Evolutionary conservation across 371 early-diverging fungal genomes (phyloP), one percentile per base, ranked within the genome.

Genomic region (Lichtheimia ramosa): DNA sequence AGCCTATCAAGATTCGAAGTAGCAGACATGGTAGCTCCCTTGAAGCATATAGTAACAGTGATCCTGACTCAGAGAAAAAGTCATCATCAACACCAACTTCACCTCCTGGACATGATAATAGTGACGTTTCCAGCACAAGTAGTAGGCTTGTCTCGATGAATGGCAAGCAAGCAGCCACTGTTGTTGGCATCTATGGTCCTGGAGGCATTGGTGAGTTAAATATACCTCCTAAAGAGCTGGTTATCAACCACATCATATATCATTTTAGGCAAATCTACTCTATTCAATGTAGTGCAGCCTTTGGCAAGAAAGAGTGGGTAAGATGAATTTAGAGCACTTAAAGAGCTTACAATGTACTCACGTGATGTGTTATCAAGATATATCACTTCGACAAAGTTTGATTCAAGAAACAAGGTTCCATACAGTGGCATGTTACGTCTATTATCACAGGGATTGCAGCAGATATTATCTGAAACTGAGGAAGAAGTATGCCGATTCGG

Each of bases 231-330:
- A 28, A 28, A 28, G 28, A 28, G 7, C 7, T 7, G 28, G 34
- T 34, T 34, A 10, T 2, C 34, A 34, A 34, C 34, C 34, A 34
- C 34, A 10, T 34, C 34, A 10, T 34, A 4, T 10, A 34, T 23
- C 1, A 15, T 43, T n/a, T 66, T 67, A 43, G 79, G 79, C 25
- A 77, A 77, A 60, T 77, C 78, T 0, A 74, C 78, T 3, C 20
- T 77, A 24, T 67, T 75, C 18, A 68, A 64, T 59, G 70, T 72
- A 3, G 72, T 79, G 7, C 73, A 71, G 40, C 63, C 59, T 16
- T 63, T 68, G 8, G 76, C 79, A 12, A 57, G 79, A 60, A 69
- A 74, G 52, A 63, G 66, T 56, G 75, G 74, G 74, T 73, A 71
- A 64, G 48, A 16, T 52, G 16, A 10, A 5, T 10, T 27, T 6